Evolutionary conservation across 257 asterid genomes (phyloP).

Genomic region (Petunia axillaris): DNA sequence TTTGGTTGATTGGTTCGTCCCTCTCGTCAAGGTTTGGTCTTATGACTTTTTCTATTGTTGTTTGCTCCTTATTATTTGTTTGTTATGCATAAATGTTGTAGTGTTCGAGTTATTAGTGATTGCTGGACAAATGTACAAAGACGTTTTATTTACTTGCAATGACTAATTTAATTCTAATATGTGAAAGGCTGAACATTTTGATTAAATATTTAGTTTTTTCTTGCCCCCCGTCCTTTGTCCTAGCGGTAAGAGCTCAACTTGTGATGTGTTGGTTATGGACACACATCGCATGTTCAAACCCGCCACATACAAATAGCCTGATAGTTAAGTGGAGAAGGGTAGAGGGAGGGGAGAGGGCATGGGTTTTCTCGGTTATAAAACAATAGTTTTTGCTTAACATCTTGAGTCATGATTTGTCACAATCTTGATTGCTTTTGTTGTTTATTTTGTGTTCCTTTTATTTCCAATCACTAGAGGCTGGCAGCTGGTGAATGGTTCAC

Average conservation of each 20-base stretch:
- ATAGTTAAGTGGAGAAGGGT: too few species aligned
- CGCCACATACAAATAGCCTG: too few species aligned
- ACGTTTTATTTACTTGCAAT: slow-evolving; percentile 3
- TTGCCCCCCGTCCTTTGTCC: too few species aligned
- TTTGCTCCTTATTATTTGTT: slow-evolving; percentile 15
- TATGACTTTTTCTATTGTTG: background rate
- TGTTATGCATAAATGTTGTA: background rate
- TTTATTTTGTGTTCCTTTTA: slow-evolving; percentile 16
- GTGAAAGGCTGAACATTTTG: background rate
- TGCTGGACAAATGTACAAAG: background rate
- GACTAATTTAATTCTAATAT: background rate
- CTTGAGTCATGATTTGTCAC: background rate
- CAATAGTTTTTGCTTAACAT: background rate
- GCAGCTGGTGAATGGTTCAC: slow-evolving; percentile 99
- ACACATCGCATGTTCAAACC: too few species aligned
- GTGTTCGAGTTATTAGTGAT: background rate
- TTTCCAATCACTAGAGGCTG: slow-evolving; percentile 58
- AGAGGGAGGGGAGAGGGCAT: too few species aligned
- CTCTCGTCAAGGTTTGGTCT: slow-evolving; percentile 79
- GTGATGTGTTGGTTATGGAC: too few species aligned
- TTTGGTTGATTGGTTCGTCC: slow-evolving; percentile 75
- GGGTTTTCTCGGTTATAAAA: too few species aligned
- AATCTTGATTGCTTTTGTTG: background rate
- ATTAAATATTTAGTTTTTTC: background rate
- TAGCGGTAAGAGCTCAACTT: too few species aligned